Percentiles rank a stretch among this genome's conserved stretches.
These are phyloP conservation scores for Diaporthe vaccinii DNA, from an alignment of 2,329 filamentous ascomycete species.

Conservation along the genomic window DNA sequence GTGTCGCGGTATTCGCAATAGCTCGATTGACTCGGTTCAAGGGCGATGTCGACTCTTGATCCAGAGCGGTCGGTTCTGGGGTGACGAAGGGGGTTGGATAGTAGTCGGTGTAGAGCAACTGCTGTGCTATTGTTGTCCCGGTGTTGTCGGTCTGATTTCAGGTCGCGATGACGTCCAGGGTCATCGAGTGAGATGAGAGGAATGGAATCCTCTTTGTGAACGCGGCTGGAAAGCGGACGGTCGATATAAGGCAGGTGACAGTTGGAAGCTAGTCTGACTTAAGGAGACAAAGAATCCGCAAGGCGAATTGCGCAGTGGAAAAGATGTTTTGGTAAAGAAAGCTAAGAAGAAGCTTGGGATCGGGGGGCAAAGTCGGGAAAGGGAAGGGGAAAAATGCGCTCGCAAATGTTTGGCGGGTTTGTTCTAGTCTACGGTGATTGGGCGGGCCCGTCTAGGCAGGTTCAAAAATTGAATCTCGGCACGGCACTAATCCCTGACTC, in stretches of 20 bases:
- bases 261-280: neutral
- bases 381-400: slow-evolving; percentile 31
- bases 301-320: neutral
- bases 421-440: slow-evolving; percentile 4
- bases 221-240: neutral
- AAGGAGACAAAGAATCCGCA: slow-evolving; percentile 8
- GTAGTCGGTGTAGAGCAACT: neutral
- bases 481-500: slow-evolving; percentile 23
- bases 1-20: slow-evolving; percentile 6
- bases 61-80: neutral
- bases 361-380: neutral
- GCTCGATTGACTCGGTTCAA: neutral
- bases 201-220: neutral
- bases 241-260: neutral
- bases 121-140: slow-evolving; percentile 29
- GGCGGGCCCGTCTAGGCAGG: neutral
- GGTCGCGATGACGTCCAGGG: slow-evolving; percentile 39
- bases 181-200: slow-evolving; percentile 2
- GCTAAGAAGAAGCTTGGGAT: slow-evolving; percentile 24
- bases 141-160: slow-evolving; percentile 15
- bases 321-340: slow-evolving; percentile 7
- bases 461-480: slow-evolving; percentile 30
- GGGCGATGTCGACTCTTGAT: neutral
- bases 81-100: slow-evolving; percentile 4
- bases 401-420: slow-evolving; percentile 24